phyloP scores from a whole-genome alignment of 2,329 filamentous ascomycete genomes.

The Rosellinia necatrix region DNA sequence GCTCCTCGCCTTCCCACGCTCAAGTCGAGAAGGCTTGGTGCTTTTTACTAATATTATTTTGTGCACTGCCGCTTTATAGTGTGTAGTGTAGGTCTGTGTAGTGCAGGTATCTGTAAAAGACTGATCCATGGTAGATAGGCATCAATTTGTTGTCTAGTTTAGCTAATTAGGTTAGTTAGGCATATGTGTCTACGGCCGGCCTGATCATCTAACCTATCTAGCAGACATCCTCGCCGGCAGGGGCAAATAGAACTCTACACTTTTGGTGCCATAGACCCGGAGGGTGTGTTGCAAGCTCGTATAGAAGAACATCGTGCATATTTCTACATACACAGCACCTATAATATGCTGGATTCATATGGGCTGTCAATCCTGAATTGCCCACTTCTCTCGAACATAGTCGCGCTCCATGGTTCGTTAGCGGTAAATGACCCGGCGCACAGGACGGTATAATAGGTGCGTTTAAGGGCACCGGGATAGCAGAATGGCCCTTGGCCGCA shows the following conservation, averaged over 20 bases:
- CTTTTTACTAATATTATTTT: too few species aligned
- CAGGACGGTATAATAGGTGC: not conserved
- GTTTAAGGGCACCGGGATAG: not conserved
- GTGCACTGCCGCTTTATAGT: too few species aligned
- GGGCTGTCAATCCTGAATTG: not conserved
- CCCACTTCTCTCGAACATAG: not conserved
- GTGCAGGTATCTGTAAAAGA: too few species aligned
- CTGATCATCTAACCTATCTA: too few species aligned
- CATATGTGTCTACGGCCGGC: not conserved
- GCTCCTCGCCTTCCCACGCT: too few species aligned
- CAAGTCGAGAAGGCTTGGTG: too few species aligned
- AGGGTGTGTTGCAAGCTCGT: slow-evolving; percentile 4
- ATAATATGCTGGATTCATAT: slow-evolving; percentile 7
- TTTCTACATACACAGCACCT: not conserved
- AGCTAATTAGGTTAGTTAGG: slow-evolving; percentile 3
- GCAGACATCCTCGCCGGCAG: not conserved
- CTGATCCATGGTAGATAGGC: not conserved
- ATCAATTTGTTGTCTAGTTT: not conserved
- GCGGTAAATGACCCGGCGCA: slow-evolving; percentile 3
- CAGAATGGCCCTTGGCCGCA: slow-evolving; percentile 9
- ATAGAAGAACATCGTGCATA: slow-evolving; percentile 10
- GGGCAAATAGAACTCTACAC: not conserved
- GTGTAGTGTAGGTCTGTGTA: too few species aligned
- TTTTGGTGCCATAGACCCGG: not conserved
- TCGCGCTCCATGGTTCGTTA: slow-evolving; percentile 2